Evolutionary conservation across 2,329 filamentous ascomycete species (phyloP).

Genomic region (Venturia effusa): DNA sequence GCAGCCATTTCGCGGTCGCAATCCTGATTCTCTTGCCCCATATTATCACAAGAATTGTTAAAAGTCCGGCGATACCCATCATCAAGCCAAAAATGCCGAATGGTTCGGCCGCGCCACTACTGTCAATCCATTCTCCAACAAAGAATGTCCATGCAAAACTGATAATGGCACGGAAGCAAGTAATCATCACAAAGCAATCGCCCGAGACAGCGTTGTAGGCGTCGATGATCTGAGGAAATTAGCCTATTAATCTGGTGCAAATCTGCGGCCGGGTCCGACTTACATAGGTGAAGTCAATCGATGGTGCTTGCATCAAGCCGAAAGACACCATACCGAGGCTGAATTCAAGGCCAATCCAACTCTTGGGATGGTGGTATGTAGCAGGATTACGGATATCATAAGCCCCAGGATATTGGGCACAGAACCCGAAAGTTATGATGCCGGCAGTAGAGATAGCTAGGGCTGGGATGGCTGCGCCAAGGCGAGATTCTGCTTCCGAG

Average conservation of each 20-base stretch:
- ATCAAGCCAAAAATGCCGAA: constrained; percentile 45
- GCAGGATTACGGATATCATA: not conserved
- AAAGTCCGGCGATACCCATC: constrained; percentile 36
- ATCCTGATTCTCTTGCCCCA: constrained; percentile 32
- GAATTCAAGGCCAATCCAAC: constrained; percentile 30
- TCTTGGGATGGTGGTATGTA: constrained; percentile 12
- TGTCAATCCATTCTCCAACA: constrained; percentile 36
- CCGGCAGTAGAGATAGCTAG: constrained; percentile 28
- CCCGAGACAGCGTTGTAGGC: constrained; percentile 36
- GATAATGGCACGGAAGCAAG: constrained; percentile 37
- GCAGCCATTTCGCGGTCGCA: constrained; percentile 26
- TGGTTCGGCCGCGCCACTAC: constrained; percentile 33
- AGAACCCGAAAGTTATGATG: constrained; percentile 29
- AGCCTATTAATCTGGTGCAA: not conserved
- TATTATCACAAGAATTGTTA: constrained; percentile 27
- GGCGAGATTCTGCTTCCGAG: constrained; percentile 29
- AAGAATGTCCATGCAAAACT: constrained; percentile 47
- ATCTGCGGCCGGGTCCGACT: constrained; percentile 7
- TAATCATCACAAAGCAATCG: constrained; percentile 45
- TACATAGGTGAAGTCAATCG: constrained; percentile 33
- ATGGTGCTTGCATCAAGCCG: constrained; percentile 31
- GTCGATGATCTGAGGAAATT: constrained; percentile 35
- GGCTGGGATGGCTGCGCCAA: constrained; percentile 28
- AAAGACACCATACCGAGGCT: constrained; percentile 30
- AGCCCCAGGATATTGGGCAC: constrained; percentile 25